A percentile compares a stretch with the other conserved stretches of the same genome.
phyloP scores from a whole-genome alignment of 1,284 basidiomycete genomes.

The Entoloma clypeatum region DNA sequence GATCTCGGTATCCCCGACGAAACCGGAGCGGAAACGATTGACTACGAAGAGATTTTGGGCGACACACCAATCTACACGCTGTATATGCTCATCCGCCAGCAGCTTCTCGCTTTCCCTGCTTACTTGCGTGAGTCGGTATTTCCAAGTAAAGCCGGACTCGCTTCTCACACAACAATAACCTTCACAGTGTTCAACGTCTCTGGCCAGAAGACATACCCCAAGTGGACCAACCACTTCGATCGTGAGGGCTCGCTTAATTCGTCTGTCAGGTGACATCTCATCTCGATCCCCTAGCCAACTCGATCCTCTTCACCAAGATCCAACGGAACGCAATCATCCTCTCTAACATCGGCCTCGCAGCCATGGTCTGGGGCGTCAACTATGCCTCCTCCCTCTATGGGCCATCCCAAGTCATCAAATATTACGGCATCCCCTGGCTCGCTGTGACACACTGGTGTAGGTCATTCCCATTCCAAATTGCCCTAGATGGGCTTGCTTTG shows the following conservation, averaged over 20 bases:
- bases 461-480: conserved; percentile 18
- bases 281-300: conserved; percentile 39
- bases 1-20: conserved; percentile 44
- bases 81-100: conserved; percentile 51
- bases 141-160: conserved; percentile 31
- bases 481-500: too few relatives aligned
- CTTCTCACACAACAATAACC: conserved; percentile 53
- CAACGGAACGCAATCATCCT: conserved; percentile 51
- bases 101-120: conserved; percentile 70
- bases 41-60: conserved; percentile 54
- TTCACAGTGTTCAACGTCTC: conserved; percentile 55
- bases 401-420: conserved; percentile 41
- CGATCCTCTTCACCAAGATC: conserved; percentile 48
- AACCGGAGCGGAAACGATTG: conserved; percentile 29
- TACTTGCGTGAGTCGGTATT: conserved; percentile 39
- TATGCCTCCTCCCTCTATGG: conserved; percentile 36
- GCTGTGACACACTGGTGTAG: conserved; percentile 54
- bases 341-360: conserved; percentile 51
- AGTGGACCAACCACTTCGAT: conserved; percentile 59
- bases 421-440: conserved; percentile 58
- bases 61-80: conserved; percentile 60
- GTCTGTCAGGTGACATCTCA: conserved; percentile 3
- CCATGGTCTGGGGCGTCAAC: conserved; percentile 42
- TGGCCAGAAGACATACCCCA: conserved; percentile 65
- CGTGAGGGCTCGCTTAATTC: conserved; percentile 33